phyloP scores from a whole-genome alignment of 306 rosid genomes.

The Neltuma alba region DNA sequence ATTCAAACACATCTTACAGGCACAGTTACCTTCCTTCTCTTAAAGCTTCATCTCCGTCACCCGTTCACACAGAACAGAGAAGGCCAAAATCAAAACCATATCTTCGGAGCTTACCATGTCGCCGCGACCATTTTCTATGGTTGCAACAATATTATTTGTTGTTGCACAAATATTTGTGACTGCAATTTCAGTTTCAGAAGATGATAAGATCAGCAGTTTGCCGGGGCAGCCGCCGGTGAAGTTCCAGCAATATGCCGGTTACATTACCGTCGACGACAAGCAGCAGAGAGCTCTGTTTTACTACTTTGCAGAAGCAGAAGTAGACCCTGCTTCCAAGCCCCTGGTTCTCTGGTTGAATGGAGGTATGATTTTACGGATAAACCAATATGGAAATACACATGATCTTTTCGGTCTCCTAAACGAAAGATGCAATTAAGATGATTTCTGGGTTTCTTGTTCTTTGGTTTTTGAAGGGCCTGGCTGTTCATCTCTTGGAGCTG shows the following conservation, averaged over 20 bases:
- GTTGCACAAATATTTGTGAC: not conserved
- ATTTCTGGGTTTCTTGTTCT: constrained; percentile 17
- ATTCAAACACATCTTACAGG: not conserved
- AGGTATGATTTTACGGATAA: not conserved
- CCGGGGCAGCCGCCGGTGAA: constrained; percentile 79
- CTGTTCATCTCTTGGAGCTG: constrained; percentile 73
- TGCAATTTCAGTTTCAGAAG: not conserved
- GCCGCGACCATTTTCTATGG: constrained; percentile 32
- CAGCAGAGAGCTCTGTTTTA: constrained; percentile 39
- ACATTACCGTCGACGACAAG: constrained; percentile 63
- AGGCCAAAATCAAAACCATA: not conserved
- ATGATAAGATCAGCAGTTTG: constrained; percentile 50
- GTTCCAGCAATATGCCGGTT: constrained; percentile 80
- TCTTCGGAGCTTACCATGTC: constrained; percentile 41
- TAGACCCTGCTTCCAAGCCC: constrained; percentile 73
- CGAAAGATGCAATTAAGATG: not conserved
- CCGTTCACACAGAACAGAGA: not conserved
- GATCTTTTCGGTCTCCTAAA: too few relatives aligned
- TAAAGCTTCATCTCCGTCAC: not conserved
- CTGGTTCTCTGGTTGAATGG: constrained; percentile 82
- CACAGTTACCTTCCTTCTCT: not conserved
- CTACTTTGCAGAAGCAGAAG: constrained; percentile 4
- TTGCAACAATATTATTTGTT: constrained; percentile 31
- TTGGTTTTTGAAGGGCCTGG: constrained; percentile 60
- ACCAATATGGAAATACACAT: not conserved